phyloP scores from a whole-genome alignment of 1,284 basidiomycete species.

The Ustilago trichophora region DNA sequence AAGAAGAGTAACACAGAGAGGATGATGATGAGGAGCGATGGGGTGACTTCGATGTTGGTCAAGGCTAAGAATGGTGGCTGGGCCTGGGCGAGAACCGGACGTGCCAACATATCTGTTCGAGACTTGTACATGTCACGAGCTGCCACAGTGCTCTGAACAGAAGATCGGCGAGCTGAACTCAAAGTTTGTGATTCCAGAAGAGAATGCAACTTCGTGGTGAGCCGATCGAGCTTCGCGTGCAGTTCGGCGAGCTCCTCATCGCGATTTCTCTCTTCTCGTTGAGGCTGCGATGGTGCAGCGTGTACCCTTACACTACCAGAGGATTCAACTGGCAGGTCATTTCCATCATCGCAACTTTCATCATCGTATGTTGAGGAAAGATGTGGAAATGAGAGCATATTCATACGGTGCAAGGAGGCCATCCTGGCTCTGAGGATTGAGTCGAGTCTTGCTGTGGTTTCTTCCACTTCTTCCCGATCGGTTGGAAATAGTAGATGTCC shows the following conservation, averaged over 20 bases:
- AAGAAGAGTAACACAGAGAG: not conserved
- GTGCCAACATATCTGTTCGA: not conserved
- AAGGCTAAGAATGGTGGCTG: not conserved
- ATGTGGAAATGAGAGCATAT: conserved; percentile 1
- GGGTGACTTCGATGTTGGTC: not conserved
- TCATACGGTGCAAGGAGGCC: conserved; percentile 18
- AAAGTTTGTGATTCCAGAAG: not conserved
- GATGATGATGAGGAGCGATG: conserved; percentile 1
- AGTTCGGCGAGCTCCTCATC: conserved; percentile 3
- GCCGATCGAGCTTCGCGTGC: conserved; percentile 6
- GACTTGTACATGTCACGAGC: no score
- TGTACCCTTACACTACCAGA: no score
- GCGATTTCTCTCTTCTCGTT: not conserved
- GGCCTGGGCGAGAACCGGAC: no score
- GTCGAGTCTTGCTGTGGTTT: not conserved
- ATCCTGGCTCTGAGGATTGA: conserved; percentile 6
- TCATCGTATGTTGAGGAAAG: no score
- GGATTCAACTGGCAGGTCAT: no score
- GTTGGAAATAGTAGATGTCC: not conserved
- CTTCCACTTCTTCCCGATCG: not conserved
- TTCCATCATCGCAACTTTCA: no score
- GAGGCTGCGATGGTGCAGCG: not conserved
- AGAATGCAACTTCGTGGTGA: conserved; percentile 12
- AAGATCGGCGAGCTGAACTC: no score
- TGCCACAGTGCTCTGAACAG: no score